Conservation (phyloP, 805 yeast species). For the Jamesozyma jinghongensis region DNA sequence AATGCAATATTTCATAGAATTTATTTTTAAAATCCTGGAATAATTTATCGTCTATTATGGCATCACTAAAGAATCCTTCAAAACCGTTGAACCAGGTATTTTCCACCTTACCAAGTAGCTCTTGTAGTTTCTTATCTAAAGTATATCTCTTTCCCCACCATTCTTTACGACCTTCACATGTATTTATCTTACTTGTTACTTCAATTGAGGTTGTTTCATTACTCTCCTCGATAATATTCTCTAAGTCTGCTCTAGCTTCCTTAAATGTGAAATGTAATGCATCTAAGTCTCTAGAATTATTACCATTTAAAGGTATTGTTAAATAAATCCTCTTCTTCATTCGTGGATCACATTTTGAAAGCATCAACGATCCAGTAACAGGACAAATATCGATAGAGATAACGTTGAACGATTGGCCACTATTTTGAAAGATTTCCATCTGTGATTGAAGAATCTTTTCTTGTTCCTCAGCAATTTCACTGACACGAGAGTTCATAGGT, state of each 20-base stretch:
- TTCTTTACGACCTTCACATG: slow-evolving; percentile 48
- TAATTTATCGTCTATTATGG: slow-evolving; percentile 18
- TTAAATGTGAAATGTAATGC: slow-evolving; percentile 35
- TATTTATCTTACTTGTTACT: slow-evolving; percentile 42
- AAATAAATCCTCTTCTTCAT: slow-evolving; percentile 37
- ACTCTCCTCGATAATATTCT: slow-evolving; percentile 49
- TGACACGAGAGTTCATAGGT: slow-evolving; percentile 2
- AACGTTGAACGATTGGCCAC: slow-evolving; percentile 21
- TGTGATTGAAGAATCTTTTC: slow-evolving; percentile 5
- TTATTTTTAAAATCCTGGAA: slow-evolving; percentile 30
- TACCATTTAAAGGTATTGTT: slow-evolving; percentile 52
- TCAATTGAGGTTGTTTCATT: slow-evolving; percentile 49
- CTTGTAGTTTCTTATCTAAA: slow-evolving; percentile 48
- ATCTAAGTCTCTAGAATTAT: slow-evolving; percentile 36
- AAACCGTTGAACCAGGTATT: slow-evolving; percentile 73
- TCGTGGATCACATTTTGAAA: slow-evolving; percentile 37
- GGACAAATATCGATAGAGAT: slow-evolving; percentile 54
- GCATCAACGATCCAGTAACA: slow-evolving; percentile 46
- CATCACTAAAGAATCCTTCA: slow-evolving; percentile 46
- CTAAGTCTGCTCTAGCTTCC: slow-evolving; percentile 39
- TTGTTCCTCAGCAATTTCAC: slow-evolving; percentile 3
- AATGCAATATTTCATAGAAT: slow-evolving; percentile 35
- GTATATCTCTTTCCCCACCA: slow-evolving; percentile 75
- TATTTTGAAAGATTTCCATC: slow-evolving; percentile 3
- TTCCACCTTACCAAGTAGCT: slow-evolving; percentile 51